Evolutionary conservation across 441 rosid species (phyloP), one percentile per base, ranked within the genome.

Genomic region (Croton laevigatus): DNA sequence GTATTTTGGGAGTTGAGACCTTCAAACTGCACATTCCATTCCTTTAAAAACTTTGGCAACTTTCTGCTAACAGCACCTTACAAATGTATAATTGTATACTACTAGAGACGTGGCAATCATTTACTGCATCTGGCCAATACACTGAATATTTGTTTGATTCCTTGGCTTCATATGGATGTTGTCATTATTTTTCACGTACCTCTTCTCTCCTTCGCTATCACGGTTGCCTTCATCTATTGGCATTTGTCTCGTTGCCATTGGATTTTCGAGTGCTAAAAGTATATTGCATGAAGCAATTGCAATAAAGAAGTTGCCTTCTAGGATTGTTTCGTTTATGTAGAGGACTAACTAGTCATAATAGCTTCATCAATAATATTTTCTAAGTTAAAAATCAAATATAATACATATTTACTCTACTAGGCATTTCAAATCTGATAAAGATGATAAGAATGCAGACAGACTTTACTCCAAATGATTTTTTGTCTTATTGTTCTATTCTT

Each of bases 211-310:
- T 40, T 61, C 16, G 17, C 38, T 38, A 38, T 12, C 14, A n/a
- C 32, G 66, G 45, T 57, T 72, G 68, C 65, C 57, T 40, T 78
- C 37, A 40, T 59, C 22, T 45, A 16, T 53, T 27, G 58, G 44
- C 46, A 36, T 59, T 68, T 57, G 38, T 72, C 51, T 62, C 23
- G 71, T 52, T 64, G 58, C 27, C 34, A 8, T 51, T 17, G 0
- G 5, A 4, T 66, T 38, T 42, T 55, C 11, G 59, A 11, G 20
- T 8, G 11, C 19, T 66, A 36, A 48, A 44, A 5, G 16, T 38
- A 38, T 17, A 13, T 27, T 5, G 20, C 13, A 32, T 44, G 7
- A n/a, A 54, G 45, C 71, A 32, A 27, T 40, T 22, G 11, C 16
- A 20, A 5, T 19, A 40, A 12, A 22, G 8, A 59, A 61, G 38